Evolutionary conservation across 345 rosid species (phyloP), one percentile per base, ranked within the genome.

Genomic region (Arabis hirsuta): DNA sequence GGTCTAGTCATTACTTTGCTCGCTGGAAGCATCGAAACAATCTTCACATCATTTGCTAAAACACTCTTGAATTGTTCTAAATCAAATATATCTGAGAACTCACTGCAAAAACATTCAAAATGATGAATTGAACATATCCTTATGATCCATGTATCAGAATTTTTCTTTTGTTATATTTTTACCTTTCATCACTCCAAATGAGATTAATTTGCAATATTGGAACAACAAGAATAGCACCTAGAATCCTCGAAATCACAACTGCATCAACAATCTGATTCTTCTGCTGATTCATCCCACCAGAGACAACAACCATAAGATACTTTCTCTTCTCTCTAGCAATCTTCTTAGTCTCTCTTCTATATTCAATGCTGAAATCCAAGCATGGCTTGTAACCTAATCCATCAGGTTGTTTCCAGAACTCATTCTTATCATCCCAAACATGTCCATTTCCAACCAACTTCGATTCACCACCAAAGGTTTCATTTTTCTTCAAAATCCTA

Each of bases 101-200:
- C 98, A 78, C 99, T 96, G 90, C 90, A 80, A 52, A 51, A 74
- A 61, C 8, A 26, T 3, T 16, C 16, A 16, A 67, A 64, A 14
- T 48, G 16, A 72, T 19, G 0, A 8, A 38, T 8, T 29, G 50
- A 50, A 61, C 14, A 56, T 36, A 43, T 36, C 11, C 27, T 42
- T 29, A 47, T 42, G 63, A 54, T 34, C 14, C 34, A 47, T 14
- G 12, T 24, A 36, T 39, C 45, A 74, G 12, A 14, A 11, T 29
- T 24, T 2, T 45, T 3, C 4, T 45, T 14, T 22, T 4, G 5
- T 54, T 65, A 7, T 14, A 9, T 20, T 1, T 34, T 62, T 76
- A 90, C 99, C 99, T 96, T 71, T 96, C 99, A 72, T 96, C 99
- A n/a, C 91, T 91, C 99, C 99, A 96, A 48, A 96, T 88, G 81